Base-by-base conservation (phyloP, 2,329 filamentous ascomycete species). In the Beauveria scarabaeidicola region DNA sequence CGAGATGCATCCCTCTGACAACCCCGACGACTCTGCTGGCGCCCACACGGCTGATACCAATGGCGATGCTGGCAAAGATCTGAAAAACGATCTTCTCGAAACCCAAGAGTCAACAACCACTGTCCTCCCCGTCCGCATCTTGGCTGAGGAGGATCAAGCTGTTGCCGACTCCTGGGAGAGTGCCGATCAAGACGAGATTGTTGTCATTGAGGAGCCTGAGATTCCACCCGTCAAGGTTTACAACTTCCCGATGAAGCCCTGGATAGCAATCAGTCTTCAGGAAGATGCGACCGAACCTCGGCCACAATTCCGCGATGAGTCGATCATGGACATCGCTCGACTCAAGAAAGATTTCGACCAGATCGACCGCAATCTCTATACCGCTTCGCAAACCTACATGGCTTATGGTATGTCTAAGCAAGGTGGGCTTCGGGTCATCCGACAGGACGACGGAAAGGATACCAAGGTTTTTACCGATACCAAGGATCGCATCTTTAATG, bases 341-440 rank as follows among this genome's bases (percentile, higher is more conserved):
- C 81, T 97, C 64, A 96, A 96, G 81, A 97, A 97, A 76, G 91
- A 96, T 5, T 97, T 97, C 68, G 94, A 99, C 69, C 94, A 97
- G 75, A 87, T 97, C 63, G 94, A 99, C 70, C 89, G 95, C 64
- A 95, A 92, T 63, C 81, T 99, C 36, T 93, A 93, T 53, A 89
- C 92, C 5, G 92, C 93, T 19, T 93, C 91, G 27, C 87, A 90
- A 69, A 88, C 88, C 62, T 96, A 94, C 75, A 97, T 99, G 73
- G 87, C 90, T 6, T 99, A 97, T 68, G 91, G 91, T 47, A 90
- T 96, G 78, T 90, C 90, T 47, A 97, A 96, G 78, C 90, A 91
- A 65, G 91, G 91, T 54, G 94, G 94, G 52, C 84, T 99, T 67
- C 87, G 93, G 60, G 88, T 99, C 60, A 97, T 99, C 69, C 86